Conservation (phyloP, 495 filamentous ascomycete species). For the Cercophora scortea region DNA sequence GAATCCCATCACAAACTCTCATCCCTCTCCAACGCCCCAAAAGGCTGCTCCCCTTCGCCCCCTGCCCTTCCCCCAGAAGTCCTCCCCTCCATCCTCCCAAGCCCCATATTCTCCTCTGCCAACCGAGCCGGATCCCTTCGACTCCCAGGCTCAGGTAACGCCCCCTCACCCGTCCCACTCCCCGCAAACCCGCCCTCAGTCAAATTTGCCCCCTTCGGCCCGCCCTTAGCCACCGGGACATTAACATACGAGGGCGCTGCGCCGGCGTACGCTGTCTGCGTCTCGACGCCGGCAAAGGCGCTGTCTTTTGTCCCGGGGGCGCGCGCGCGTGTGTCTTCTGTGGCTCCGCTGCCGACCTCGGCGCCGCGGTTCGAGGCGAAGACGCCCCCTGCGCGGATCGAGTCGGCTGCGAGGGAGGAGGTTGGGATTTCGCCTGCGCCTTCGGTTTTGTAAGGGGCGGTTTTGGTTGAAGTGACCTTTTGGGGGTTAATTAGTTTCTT, state of each 20-base stretch:
- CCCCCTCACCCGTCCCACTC: slow-evolving; percentile 20
- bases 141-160: slow-evolving; percentile 30
- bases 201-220: slow-evolving; percentile 35
- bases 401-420: slow-evolving; percentile 34
- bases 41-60: slow-evolving; percentile 11
- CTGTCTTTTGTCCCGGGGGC: not conserved
- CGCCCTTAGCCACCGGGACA: slow-evolving; percentile 6
- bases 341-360: slow-evolving; percentile 3
- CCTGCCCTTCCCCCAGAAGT: slow-evolving; percentile 7
- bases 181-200: slow-evolving; percentile 27
- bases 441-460: slow-evolving; percentile 23
- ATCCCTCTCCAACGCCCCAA: slow-evolving; percentile 14
- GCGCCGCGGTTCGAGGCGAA: slow-evolving; percentile 17
- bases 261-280: slow-evolving; percentile 11
- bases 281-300: not conserved
- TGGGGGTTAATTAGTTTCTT: not conserved
- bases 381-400: slow-evolving; percentile 11
- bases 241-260: slow-evolving; percentile 26
- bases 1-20: slow-evolving; percentile 13
- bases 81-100: not conserved
- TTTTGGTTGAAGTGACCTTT: slow-evolving; percentile 7
- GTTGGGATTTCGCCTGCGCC: slow-evolving; percentile 20
- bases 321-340: slow-evolving; percentile 2
- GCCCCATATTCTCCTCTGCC: slow-evolving; percentile 15
- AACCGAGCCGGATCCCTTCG: slow-evolving; percentile 25